Base-by-base conservation (phyloP, 2,329 filamentous ascomycete genomes). In the Scorias spongiosa region DNA sequence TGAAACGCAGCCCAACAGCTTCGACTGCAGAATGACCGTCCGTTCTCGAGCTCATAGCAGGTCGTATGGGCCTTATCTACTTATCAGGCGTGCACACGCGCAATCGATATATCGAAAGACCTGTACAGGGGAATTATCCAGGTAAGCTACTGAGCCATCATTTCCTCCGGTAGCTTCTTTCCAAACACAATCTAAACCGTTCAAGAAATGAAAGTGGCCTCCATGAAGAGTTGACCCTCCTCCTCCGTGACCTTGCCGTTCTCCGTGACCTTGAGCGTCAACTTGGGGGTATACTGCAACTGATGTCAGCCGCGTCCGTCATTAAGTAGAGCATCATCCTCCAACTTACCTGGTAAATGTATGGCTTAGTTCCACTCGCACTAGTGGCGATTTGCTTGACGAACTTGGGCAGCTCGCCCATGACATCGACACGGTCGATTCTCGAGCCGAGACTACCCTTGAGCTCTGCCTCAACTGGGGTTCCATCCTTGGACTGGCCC, bases 401-500 rank as follows among this genome's bases (percentile, higher is more conserved):
- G 57, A 98, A 93, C 28, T 82, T 85, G 2, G 91, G 91, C 30
- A 98, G 83, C 65, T 98, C 88, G 18, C 84, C 86, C 86, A 98
- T 93, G 56, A 98, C 81, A 65, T 98, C 91, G 51, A 98, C 79
- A 50, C 82, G 76, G 64, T 98, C 91, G 29, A 81, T 67, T 41
- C 78, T 76, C 42, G 76, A 67, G 20, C 78, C 84, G 10, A 95
- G 69, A 30, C 70, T 57, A 4, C 80, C 81, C 52, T 83, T 79
- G 7, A 95, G 61, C 20, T 75, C 68, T 7, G 80, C 89, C 45
- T 77, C 72, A 39, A 88, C 72, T 0, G 72, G 61, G 63, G 87
- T 82, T 43, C 80, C 84, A 51, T 93, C 85, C 58, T 82, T 81
- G 39, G 75, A 78, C 56, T 77, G 80, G 49, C 86, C 87, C 20